phyloP scores from a whole-genome alignment of 202 grass and related monocot genomes.

The Carex arenaria region DNA sequence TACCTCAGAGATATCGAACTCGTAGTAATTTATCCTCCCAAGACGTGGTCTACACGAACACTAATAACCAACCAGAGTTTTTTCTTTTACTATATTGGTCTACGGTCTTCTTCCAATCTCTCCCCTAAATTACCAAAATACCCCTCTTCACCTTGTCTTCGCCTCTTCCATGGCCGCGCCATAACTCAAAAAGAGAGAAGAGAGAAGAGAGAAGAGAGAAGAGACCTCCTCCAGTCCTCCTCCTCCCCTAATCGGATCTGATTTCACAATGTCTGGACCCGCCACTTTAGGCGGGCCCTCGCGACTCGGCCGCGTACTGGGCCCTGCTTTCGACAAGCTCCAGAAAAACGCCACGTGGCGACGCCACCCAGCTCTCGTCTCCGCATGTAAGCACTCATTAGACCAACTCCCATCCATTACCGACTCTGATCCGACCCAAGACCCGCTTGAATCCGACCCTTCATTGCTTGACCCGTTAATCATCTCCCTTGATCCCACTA shows the following conservation, averaged over 20 bases:
- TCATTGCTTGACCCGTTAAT: slow-evolving; percentile 44
- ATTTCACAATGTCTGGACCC: slow-evolving; percentile 34
- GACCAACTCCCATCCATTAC: slow-evolving; percentile 52
- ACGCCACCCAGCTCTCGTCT: slow-evolving; percentile 72
- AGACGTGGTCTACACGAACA: slow-evolving; percentile 22
- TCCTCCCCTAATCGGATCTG: slow-evolving; percentile 16
- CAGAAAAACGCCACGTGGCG: slow-evolving; percentile 94
- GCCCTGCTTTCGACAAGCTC: slow-evolving; percentile 86
- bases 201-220: no score
- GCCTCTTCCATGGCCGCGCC: neutral
- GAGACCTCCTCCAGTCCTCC: neutral
- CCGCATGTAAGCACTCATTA: slow-evolving; percentile 71
- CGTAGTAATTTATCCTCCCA: neutral
- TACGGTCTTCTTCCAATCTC: neutral
- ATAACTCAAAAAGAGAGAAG: neutral
- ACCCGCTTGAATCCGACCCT: slow-evolving; percentile 42
- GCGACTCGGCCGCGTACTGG: slow-evolving; percentile 43
- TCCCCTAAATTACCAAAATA: neutral
- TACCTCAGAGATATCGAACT: neutral
- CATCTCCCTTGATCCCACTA: slow-evolving; percentile 55
- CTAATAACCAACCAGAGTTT: neutral
- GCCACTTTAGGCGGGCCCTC: slow-evolving; percentile 42
- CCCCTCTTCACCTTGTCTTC: neutral
- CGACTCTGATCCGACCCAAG: slow-evolving; percentile 24
- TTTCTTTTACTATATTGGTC: slow-evolving; percentile 16